These are phyloP conservation scores for Colletotrichum lindemuthianum DNA, from an alignment of 2,329 filamentous ascomycete genomes.

Conservation along the genomic window DNA sequence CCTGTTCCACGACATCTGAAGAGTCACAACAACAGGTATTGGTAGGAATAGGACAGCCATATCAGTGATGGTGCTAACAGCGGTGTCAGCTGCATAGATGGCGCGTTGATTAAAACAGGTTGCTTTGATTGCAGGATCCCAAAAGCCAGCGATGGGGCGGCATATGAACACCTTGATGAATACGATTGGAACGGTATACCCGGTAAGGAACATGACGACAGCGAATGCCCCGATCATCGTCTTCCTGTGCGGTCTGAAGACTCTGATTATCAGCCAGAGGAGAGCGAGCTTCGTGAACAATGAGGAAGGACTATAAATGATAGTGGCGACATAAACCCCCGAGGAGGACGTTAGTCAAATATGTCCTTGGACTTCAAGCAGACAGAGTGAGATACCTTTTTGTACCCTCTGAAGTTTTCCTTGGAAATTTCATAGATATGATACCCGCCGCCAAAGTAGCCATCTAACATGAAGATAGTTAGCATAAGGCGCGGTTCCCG, in stretches of 20 bases:
- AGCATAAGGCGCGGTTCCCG: neutral
- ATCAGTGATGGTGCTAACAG: constrained; percentile 45
- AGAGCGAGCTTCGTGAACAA: constrained; percentile 44
- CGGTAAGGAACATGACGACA: constrained; percentile 49
- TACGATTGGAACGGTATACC: constrained; percentile 54
- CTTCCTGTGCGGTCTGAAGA: constrained; percentile 53
- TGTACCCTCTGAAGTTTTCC: neutral
- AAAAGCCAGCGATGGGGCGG: constrained; percentile 52
- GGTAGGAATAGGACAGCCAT: constrained; percentile 43
- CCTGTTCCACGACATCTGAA: constrained; percentile 43
- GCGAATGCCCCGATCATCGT: constrained; percentile 49
- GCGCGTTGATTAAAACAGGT: constrained; percentile 47
- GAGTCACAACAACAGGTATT: constrained; percentile 45
- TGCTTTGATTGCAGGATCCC: constrained; percentile 41
- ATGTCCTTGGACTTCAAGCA: neutral
- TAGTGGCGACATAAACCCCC: neutral
- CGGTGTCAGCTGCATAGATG: constrained; percentile 44
- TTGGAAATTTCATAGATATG: neutral
- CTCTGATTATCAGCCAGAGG: constrained; percentile 54
- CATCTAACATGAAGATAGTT: neutral
- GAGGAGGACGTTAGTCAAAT: neutral
- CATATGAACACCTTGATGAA: constrained; percentile 41
- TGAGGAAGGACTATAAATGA: neutral
- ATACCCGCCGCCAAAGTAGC: neutral
- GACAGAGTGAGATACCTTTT: neutral